These are phyloP conservation scores for Bryoglossum gracile DNA, from an alignment of 495 filamentous ascomycete species.

Conservation along the genomic window DNA sequence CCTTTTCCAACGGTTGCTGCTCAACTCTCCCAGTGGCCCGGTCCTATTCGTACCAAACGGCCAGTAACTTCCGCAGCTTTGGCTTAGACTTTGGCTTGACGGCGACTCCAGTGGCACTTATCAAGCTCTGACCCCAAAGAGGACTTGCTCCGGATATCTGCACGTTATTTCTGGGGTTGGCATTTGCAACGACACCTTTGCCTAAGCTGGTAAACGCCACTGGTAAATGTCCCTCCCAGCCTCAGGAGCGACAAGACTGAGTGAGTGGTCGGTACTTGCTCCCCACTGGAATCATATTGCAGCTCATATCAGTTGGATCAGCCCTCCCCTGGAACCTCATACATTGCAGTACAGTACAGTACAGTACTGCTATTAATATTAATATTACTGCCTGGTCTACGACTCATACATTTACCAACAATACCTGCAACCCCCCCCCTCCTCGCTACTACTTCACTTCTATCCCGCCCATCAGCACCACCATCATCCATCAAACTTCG, in stretches of 20 bases:
- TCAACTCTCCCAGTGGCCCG: too few species aligned
- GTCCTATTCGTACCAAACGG: too few species aligned
- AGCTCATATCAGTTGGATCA: constrained; percentile 11
- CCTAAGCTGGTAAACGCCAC: constrained; percentile 10
- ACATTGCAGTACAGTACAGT: too few species aligned
- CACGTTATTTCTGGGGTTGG: constrained; percentile 7
- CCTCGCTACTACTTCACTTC: not conserved
- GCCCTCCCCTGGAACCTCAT: not conserved
- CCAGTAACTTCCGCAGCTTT: too few species aligned
- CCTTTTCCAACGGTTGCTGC: constrained; percentile 13
- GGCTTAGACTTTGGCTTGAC: too few species aligned
- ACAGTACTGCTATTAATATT: too few species aligned
- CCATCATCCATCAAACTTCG: constrained; percentile 6
- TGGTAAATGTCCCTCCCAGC: not conserved
- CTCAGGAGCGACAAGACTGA: not conserved
- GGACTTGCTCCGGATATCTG: constrained; percentile 1
- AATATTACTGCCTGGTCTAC: too few species aligned
- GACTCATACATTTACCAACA: not conserved
- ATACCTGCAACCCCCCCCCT: not conserved
- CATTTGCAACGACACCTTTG: not conserved
- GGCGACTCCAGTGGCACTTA: constrained; percentile 20
- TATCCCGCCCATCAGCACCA: constrained; percentile 8
- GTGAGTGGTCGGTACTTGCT: not conserved
- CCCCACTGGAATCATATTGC: not conserved
- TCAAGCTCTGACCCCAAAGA: constrained; percentile 1